phyloP scores from a whole-genome alignment of 2,329 filamentous ascomycete genomes.

The Pseudogymnoascus sp. region DNA sequence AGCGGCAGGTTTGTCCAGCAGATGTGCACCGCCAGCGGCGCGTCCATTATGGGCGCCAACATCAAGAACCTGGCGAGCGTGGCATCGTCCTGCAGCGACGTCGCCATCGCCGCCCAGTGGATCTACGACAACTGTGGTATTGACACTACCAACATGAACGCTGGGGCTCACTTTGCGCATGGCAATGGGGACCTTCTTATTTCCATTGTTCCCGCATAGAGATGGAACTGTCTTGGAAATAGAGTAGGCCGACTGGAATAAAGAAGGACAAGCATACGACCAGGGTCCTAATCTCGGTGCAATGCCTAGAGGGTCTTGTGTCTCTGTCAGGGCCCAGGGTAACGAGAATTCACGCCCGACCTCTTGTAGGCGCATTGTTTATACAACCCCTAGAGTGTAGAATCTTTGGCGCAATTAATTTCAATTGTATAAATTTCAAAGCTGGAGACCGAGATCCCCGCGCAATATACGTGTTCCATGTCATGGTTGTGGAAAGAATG shows the following conservation, averaged over 20 bases:
- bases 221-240: not conserved
- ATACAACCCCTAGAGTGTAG: not conserved
- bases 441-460: no score
- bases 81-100: not conserved
- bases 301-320: not conserved
- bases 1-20: not conserved
- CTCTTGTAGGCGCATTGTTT: not conserved
- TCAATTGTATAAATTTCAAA: not conserved
- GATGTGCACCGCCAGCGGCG: not conserved
- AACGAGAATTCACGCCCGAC: not conserved
- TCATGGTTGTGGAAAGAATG: not conserved
- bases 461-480: not conserved
- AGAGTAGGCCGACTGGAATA: not conserved
- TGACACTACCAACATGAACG: not conserved
- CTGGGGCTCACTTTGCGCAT: not conserved
- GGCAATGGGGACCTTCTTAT: conserved; percentile 1
- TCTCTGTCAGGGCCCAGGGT: not conserved
- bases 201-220: not conserved
- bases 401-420: not conserved
- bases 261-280: not conserved
- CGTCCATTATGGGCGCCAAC: not conserved
- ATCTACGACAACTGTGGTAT: not conserved
- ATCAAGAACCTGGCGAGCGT: not conserved
- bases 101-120: not conserved
- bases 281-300: not conserved